Evolutionary conservation across 2,329 filamentous ascomycete species (phyloP), one percentile per base, ranked within the genome.

Genomic region (Exophiala xenobiotica): DNA sequence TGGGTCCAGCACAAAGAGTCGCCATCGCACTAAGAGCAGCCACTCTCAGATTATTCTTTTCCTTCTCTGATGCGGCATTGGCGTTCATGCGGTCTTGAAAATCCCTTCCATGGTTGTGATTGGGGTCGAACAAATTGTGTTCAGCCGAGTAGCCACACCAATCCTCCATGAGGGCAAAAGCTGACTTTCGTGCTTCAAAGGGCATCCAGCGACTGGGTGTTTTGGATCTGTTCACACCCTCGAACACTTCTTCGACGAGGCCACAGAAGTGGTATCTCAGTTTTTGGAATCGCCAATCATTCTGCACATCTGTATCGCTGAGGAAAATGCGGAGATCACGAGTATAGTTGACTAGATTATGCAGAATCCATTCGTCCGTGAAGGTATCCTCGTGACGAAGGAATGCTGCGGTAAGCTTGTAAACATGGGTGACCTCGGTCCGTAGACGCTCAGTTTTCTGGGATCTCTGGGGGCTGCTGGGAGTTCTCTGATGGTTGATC

Each of bases 81-180:
- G 85, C 90, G 3, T 86, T 85, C 59, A 88, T 81, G 64, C 91
- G 90, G 9, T 85, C 83, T 14, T 85, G 70, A 16, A 52, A 18
- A n/a, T 57, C 53, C 37, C 56, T 46, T 19, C 42, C 42, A 31
- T 53, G 47, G 16, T 86, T 82, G 50, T 78, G 74, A 53, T 93
- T 88, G 49, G 90, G 86, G 46, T 92, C 84, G 27, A 95, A 84
- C 59, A 93, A 78, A 2, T 88, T 89, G 61, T 91, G 87, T 58
- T 96, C 96, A 0, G 91, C 90, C 6, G 91, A 96, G 67, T 95
- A 96, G 2, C 93, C 93, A 67, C 93, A 99, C 95, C 95, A 99
- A 59, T 97, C 92, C 70, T 99, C 93, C 91, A 99, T 97, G 41
- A 99, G 74, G 0, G 91, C 86, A 65, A 99, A 99, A 0, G 92